Evolutionary conservation across 495 filamentous ascomycete genomes (phyloP).

Genomic region (Beverwykella pulmonaria): DNA sequence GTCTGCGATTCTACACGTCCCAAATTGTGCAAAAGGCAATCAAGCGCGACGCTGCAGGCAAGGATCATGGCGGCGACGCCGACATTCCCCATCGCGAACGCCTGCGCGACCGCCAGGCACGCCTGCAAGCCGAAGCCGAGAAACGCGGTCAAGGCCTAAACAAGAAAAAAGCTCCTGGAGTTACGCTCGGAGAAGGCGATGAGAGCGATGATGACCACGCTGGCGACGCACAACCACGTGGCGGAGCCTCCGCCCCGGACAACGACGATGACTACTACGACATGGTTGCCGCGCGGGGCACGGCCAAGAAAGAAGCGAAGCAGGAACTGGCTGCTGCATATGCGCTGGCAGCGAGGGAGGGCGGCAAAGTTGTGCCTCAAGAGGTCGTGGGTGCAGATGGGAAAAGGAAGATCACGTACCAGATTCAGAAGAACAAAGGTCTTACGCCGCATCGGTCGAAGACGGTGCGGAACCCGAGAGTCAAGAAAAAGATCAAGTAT

Average conservation of each 20-base stretch:
- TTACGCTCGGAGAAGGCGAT: conserved; percentile 59
- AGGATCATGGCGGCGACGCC: conserved; percentile 83
- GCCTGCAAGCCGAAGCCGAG: conserved; percentile 85
- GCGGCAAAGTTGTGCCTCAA: conserved; percentile 62
- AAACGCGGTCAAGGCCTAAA: conserved; percentile 78
- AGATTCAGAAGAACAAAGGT: conserved; percentile 97
- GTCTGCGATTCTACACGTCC: conserved; percentile 92
- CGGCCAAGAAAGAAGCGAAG: conserved; percentile 73
- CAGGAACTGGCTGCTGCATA: conserved; percentile 60
- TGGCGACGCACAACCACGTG: conserved; percentile 46
- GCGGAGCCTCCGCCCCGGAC: conserved; percentile 45
- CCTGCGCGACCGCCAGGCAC: conserved; percentile 76
- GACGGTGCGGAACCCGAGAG: conserved; percentile 88
- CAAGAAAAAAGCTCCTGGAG: conserved; percentile 56
- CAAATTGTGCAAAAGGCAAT: conserved; percentile 91
- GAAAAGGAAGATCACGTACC: conserved; percentile 83
- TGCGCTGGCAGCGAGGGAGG: conserved; percentile 56
- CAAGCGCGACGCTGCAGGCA: conserved; percentile 77
- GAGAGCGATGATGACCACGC: conserved; percentile 62
- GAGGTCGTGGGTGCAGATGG: conserved; percentile 70
- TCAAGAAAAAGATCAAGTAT: conserved; percentile 96
- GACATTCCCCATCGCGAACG: conserved; percentile 92
- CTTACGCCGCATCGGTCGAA: conserved; percentile 86
- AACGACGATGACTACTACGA: conserved; percentile 85
- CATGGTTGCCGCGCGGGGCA: conserved; percentile 70